Evolutionary conservation across 2,329 filamentous ascomycete species (phyloP), one percentile per base, ranked within the genome.

Genomic region (Stromatinia cepivora): DNA sequence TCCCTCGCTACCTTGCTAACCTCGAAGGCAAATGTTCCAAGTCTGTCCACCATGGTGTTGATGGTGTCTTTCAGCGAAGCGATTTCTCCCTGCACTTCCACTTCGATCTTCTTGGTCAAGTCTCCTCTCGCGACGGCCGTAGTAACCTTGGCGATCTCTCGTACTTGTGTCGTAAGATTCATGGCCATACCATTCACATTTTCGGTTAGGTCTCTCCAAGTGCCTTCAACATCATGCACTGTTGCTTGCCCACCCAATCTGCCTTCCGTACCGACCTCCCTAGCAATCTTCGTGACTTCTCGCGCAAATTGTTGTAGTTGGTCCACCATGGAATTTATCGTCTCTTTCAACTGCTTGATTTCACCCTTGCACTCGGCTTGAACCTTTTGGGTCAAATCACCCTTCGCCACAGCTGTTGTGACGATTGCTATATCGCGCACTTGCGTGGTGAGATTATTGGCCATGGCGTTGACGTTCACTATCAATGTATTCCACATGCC

Each of bases 251-350:
- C 94, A 79, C 95, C 94, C 22, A 99, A 86, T 72, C 93, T 89
- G 76, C 94, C 94, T 80, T 99, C 94, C 1, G 95, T 98, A 71
- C 94, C 94, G 84, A 98, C 95, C 81, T 98, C 94, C 79, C 93
- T 91, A 50, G 94, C 94, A 77, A 99, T 92, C 81, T 95, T 96
- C 50, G 94, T 98, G 76, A 99, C 95, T 82, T 98, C 94, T 78
- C 93, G 92, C 13, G 95, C 95, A 79, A 98, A 98, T 78, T 97
- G 94, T 78, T 97, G 93, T 70, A 99, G 84, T 80, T 97, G 95
- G 79, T 97, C 95, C 74, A 99, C 94, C 94, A 99, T 99, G 79
- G 92, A 95, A 82, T 99, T 99, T 84, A 98, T 99, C 59, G 95
- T 98, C 71, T 93, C 94, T 82, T 99, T 99, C 78, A 99, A 90